Percentiles rank a stretch among this genome's conserved stretches.
These are phyloP conservation scores for Xylaria sp. DNA, from an alignment of 2,329 filamentous ascomycete genomes.

Conservation along the genomic window DNA sequence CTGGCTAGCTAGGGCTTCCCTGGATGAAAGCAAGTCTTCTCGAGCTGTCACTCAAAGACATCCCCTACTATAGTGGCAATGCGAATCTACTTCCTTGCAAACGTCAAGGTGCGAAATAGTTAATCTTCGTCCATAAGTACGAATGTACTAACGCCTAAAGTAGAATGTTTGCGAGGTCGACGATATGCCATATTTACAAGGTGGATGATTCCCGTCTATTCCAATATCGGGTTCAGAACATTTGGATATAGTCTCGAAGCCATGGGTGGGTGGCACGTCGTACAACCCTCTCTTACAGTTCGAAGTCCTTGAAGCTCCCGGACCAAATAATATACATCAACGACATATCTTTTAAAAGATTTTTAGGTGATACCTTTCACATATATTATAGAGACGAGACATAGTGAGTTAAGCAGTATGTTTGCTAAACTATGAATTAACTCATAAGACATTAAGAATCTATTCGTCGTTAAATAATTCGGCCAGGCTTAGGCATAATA, in stretches of 20 bases:
- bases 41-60: slow-evolving; percentile 9
- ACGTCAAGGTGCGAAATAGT: slow-evolving; percentile 19
- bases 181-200: slow-evolving; percentile 24
- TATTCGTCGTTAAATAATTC: slow-evolving; percentile 25
- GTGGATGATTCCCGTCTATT: slow-evolving; percentile 24
- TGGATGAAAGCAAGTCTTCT: slow-evolving; percentile 26
- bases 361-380: slow-evolving; percentile 29
- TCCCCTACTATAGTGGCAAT: slow-evolving; percentile 18
- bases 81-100: slow-evolving; percentile 2
- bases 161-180: slow-evolving; percentile 23
- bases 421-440: slow-evolving; percentile 11
- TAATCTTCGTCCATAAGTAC: neutral
- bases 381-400: slow-evolving; percentile 18
- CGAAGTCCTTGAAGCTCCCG: slow-evolving; percentile 17
- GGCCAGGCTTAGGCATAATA: slow-evolving; percentile 14
- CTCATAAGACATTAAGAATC: slow-evolving; percentile 16
- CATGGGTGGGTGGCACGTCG: slow-evolving; percentile 10
- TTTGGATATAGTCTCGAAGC: slow-evolving; percentile 29
- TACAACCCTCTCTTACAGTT: slow-evolving; percentile 18
- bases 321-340: slow-evolving; percentile 21
- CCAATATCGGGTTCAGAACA: slow-evolving; percentile 26
- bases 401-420: slow-evolving; percentile 23
- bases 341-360: neutral
- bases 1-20: slow-evolving; percentile 14
- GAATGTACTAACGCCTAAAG: slow-evolving; percentile 1